Evolutionary conservation across 148 eudicot species (phyloP).

Genomic region (Vaccinium macrocarpon): DNA sequence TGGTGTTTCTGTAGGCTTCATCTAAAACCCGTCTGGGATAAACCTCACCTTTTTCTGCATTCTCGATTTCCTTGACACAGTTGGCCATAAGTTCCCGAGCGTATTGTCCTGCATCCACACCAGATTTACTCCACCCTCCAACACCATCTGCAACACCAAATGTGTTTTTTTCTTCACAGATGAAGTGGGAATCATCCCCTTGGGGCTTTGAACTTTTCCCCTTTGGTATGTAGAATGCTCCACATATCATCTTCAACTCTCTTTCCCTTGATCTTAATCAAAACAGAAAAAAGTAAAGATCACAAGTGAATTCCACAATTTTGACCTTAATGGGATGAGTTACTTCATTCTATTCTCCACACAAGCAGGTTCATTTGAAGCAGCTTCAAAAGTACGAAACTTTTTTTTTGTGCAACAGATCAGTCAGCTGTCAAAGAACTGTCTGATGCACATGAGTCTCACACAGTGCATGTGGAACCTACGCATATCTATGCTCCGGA

Average conservation of each 20-base stretch:
- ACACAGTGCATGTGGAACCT: not conserved
- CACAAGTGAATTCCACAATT: not conserved
- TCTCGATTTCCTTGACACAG: not conserved
- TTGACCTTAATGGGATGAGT: not conserved
- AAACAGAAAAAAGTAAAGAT: not conserved
- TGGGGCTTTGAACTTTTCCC: not conserved
- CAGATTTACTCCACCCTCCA: conserved; percentile 12
- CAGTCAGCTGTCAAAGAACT: not conserved
- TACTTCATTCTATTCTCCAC: not conserved
- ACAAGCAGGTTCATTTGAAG: not conserved
- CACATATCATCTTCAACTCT: conserved; percentile 13
- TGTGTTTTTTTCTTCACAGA: conserved; percentile 3
- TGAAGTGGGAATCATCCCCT: conserved; percentile 19
- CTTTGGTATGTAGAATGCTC: conserved; percentile 20
- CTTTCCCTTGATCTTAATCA: conserved; percentile 6
- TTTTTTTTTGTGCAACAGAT: not conserved
- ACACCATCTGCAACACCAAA: conserved; percentile 18
- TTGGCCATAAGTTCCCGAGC: conserved; percentile 13
- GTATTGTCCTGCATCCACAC: conserved; percentile 15
- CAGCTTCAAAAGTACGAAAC: not conserved
- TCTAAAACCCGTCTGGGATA: not conserved
- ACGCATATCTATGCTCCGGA: not conserved
- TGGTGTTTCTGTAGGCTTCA: conserved; percentile 12
- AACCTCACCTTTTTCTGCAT: conserved; percentile 1
- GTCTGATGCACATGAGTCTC: not conserved